Base-by-base conservation (phyloP, 2,329 filamentous ascomycete genomes). In the Curvularia spicifera region DNA sequence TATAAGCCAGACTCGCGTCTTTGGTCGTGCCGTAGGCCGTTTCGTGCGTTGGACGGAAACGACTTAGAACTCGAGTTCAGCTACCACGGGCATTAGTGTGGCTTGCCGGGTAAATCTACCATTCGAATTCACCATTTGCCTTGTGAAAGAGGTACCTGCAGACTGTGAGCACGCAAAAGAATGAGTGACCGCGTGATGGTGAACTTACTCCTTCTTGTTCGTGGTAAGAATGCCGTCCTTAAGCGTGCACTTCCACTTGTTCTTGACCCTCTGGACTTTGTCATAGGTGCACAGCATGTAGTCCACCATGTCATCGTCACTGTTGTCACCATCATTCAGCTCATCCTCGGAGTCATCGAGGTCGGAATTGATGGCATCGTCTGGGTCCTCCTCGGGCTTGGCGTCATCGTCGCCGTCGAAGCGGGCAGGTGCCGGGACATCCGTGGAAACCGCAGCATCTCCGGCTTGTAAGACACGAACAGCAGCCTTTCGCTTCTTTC, bases 271-370 rank as follows among this genome's bases (percentile, higher is more conserved):
- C 80, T 98, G 94, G 9, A 99, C 95, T 82, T 99, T 99, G 82
- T 99, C 95, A 76, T 99, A 99, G 76, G 96, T 97, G 82, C 95
- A 99, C 40, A 99, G 88, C 91, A 99, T 98, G 74, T 96, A 93
- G 68, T 96, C 91, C 1, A 89, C 89, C 65, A 90, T 86, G 35
- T 88, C 86, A 43, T 96, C 93, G 59, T 96, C 92, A 13, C 93
- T 91, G 50, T 95, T 93, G 33, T 95, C 91, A 24, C 94, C 91
- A 24, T 95, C 92, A 29, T 91, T 65, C 51, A 87, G 79, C 10
- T 91, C 88, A 60, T 98, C 95, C 62, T 98, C 93, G 0, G 93
- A 88, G 73, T 99, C 95, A 74, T 99, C 95, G 3, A 99, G 87
- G 71, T 99, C 95, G 0, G 95, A 98, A 78, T 99, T 99, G 80